Percentiles rank a stretch among this genome's conserved stretches.
Conservation (phyloP, 2,329 filamentous ascomycete species). For the Ophiosphaerella narmari region DNA sequence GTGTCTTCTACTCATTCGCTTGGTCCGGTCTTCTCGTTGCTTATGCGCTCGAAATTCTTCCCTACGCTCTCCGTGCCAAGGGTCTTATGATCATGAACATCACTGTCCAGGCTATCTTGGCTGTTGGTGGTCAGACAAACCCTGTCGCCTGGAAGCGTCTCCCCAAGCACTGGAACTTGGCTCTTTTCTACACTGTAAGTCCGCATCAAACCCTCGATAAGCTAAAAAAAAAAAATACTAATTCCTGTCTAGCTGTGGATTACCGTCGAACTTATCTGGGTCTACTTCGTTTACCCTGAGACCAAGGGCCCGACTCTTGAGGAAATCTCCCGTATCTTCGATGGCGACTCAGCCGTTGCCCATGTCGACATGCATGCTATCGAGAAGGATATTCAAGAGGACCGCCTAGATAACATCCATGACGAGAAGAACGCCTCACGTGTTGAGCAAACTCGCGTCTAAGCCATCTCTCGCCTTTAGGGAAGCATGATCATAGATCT, state of each 20-base stretch:
- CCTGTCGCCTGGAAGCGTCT: constrained; percentile 65
- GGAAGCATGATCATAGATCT: neutral
- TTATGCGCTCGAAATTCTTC: constrained; percentile 57
- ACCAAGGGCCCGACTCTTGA: constrained; percentile 72
- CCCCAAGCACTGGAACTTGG: constrained; percentile 63
- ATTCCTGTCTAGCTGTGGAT: constrained; percentile 55
- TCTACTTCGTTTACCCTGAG: constrained; percentile 54
- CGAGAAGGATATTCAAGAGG: constrained; percentile 22
- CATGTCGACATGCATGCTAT: constrained; percentile 29
- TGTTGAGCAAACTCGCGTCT: constrained; percentile 17
- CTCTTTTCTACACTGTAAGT: constrained; percentile 63
- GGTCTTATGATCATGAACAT: constrained; percentile 64
- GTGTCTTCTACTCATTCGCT: constrained; percentile 59
- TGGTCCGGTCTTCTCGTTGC: constrained; percentile 64
- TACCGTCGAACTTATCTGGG: constrained; percentile 62
- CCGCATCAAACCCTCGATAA: neutral
- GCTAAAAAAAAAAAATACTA: neutral
- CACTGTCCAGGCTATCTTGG: constrained; percentile 65
- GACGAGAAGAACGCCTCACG: constrained; percentile 20
- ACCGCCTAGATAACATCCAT: constrained; percentile 14
- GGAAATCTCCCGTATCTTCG: constrained; percentile 71
- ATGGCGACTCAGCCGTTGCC: constrained; percentile 60
- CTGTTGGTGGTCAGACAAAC: constrained; percentile 65
- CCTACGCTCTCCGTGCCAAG: constrained; percentile 56
- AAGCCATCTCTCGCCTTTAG: neutral